Evolutionary conservation across 495 filamentous ascomycete species (phyloP), one percentile per base, ranked within the genome.

Genomic region (Penicillium roqueforti): DNA sequence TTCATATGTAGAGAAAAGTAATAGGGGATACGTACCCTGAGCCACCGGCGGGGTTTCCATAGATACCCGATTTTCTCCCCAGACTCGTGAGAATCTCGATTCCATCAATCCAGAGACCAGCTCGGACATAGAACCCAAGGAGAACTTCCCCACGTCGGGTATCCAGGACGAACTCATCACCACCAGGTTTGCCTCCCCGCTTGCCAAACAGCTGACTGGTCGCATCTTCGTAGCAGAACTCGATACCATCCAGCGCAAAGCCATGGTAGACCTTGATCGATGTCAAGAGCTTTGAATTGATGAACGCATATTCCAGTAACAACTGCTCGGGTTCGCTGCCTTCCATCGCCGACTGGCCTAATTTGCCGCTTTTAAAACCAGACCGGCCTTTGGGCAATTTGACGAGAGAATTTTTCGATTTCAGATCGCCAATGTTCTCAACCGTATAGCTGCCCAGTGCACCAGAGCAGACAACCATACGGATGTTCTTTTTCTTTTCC

Each of bases 201-300:
- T 90, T 91, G 20, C 93, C 93, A 75, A 98, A 96, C 13, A 98
- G 72, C 68, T 98, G 92, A 52, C 79, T 87, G 3, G 87, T 87
- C 23, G 77, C 77, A 68, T 97, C 92, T 55, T 97, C 93, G 62
- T 96, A 98, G 54, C 86, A 79, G 65, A 98, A 97, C 63, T 97
- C 93, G 10, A 98, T 58, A 0, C 93, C 93, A 66, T 95, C 89
- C 44, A 97, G 56, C 6, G 88, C 86, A 53, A 74, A 71, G 0
- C 88, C 91, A 60, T 92, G 86, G 58, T 91, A 96, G 6, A 97
- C 73, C 37, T 83, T 81, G 44, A 97, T 80, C 7, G 80, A 81
- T 0, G 80, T 85, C 55, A 97, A 73, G 29, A 97, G 78, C 56
- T 91, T 87, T 11, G 82, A 87, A 39, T 85, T 83, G 18, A 80